Evolutionary conservation across 352 stramenopile species (phyloP), one percentile per base, ranked within the genome.

Genomic region (Peronosclerospora sorghi): DNA sequence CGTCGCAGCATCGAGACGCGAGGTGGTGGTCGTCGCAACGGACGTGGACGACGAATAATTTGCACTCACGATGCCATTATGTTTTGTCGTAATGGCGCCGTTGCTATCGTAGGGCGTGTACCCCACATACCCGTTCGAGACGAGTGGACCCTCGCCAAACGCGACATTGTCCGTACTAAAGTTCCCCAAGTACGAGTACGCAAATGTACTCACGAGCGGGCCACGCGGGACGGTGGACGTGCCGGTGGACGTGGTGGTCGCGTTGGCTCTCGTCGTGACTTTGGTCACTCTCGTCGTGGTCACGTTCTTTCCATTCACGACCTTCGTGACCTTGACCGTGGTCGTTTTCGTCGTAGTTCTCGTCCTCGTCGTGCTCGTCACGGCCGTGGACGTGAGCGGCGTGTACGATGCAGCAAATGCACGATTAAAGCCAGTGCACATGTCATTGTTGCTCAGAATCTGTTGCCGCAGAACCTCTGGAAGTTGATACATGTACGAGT

Each of bases 401-500:
- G 65, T 64, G 49, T 71, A 65, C 8, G 57, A 58, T 9, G 66
- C 61, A 7, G 61, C 53, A 38, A 71, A 70, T 7, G 56, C 65
- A 40, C 58, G 51, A 53, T 65, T 69, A 40, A 77, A 73, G 36
- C 66, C 68, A 40, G 68, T 65, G 49, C 72, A 84, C 32, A 82
- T 36, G 51, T 80, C 69, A 8, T 66, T 61, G 67, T 84, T 84
- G 45, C 56, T 79, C 36, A 84, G 41, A 23, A 84, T 46, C 56
- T 82, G 72, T 39, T 78, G 69, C 37, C 56, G 65, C 34, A 83
- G 54, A 20, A 83, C 41, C 35, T 70, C 60, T 4, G 73, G 69
- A 13, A 85, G 45, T 47, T 83, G 54, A 56, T 86, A 86, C 54
- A 62, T 68, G 68, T 86, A 86, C 51, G 66, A 72, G 53, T 76